Evolutionary conservation across 1,284 basidiomycete species (phyloP), one percentile per base, ranked within the genome.

Genomic region (Coniferiporia sulphurascens): DNA sequence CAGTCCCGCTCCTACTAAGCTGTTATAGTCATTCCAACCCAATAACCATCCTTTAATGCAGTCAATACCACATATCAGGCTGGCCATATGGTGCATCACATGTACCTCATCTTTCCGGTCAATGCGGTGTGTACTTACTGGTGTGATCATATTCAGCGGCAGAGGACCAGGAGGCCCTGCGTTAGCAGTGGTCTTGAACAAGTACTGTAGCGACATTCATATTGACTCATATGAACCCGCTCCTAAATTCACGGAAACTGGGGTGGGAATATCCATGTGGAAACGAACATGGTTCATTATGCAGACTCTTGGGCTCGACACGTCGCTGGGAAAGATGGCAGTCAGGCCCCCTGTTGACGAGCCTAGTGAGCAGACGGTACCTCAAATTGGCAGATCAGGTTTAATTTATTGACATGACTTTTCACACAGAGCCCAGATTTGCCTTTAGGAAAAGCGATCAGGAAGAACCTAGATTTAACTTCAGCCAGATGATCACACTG

Each of bases 251-350:
- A 71, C 70, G 0, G 69, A 71, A 21, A 67, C 72, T 22, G 74
- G 75, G 1, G 70, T 71, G 2, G 74, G 72, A 0, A 72, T 76
- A 15, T 69, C 70, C 0, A 70, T 76, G 8, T 76, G 73, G 74
- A 72, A 73, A 45, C 69, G 73, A 48, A 74, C 74, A 1, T 75
- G 74, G 73, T 67, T 69, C 13, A 66, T 73, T 21, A 65, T 76
- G 62, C 69, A 74, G 57, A 59, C 67, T 10, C 66, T 76, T 0
- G 74, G 72, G 0, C 61, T 76, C 12, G 69, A 72, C 45, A 67
- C 68, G 12, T 68, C 73, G 36, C 64, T 76, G 1, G 62, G 62
- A 38, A 36, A 65, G 58, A 60, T 66, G 66, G 61, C 69, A 43
- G 54, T 68, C 65, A 34, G 62, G 64, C 62, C 48, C 1, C 58